phyloP scores from a whole-genome alignment of 2,329 filamentous ascomycete genomes.

The Aspergillus awamori region DNA sequence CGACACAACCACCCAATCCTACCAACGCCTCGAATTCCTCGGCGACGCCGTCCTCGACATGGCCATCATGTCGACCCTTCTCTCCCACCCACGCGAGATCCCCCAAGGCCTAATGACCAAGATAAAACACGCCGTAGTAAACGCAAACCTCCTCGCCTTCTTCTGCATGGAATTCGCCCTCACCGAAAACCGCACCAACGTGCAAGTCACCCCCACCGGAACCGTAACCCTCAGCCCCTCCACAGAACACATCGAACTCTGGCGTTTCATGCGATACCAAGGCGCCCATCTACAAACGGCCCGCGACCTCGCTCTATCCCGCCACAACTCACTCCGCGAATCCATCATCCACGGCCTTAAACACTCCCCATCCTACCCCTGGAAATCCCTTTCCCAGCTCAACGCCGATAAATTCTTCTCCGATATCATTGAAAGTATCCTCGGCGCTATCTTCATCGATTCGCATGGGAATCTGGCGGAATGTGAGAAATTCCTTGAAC shows the following conservation, averaged over 20 bases:
- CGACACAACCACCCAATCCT: constrained; percentile 56
- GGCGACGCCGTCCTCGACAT: constrained; percentile 85
- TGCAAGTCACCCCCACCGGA: constrained; percentile 3
- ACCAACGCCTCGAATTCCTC: constrained; percentile 82
- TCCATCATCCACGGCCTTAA: constrained; percentile 56
- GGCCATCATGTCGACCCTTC: constrained; percentile 62
- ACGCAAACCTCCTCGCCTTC: constrained; percentile 78
- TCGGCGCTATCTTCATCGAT: constrained; percentile 86
- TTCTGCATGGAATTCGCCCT: constrained; percentile 62
- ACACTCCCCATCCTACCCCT: constrained; percentile 66
- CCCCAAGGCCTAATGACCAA: constrained; percentile 70
- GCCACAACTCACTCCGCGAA: constrained; percentile 51
- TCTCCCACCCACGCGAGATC: constrained; percentile 40
- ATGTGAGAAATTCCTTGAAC: constrained; percentile 64
- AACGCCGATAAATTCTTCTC: constrained; percentile 76
- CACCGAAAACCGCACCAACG: constrained; percentile 11
- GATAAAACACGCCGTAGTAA: constrained; percentile 75
- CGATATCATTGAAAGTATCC: constrained; percentile 76
- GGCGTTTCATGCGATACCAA: constrained; percentile 65
- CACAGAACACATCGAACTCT: constrained; percentile 56
- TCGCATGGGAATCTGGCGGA: constrained; percentile 61
- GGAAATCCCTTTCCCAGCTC: constrained; percentile 69
- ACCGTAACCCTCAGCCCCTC: constrained; percentile 31
- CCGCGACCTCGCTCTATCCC: constrained; percentile 41
- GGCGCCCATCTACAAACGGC: constrained; percentile 17